phyloP scores from a whole-genome alignment of 208 protist species.

The Trypanosoma caninum region DNA sequence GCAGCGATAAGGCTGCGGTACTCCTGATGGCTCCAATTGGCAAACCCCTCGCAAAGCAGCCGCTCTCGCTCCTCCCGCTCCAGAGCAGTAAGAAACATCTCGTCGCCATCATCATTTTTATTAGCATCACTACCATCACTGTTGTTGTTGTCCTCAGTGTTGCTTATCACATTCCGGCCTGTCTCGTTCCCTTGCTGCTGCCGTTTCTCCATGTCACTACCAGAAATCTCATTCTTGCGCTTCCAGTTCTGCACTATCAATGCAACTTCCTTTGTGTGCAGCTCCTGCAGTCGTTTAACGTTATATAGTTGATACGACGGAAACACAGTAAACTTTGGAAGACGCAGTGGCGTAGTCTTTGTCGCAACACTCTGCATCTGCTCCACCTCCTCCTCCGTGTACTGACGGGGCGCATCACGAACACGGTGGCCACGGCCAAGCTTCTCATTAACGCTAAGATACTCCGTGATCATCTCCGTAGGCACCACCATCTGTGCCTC shows the following conservation, averaged over 20 bases:
- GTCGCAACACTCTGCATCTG: slow-evolving; percentile 38
- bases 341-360: slow-evolving; percentile 63
- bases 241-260: slow-evolving; percentile 81
- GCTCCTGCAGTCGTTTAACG: slow-evolving; percentile 66
- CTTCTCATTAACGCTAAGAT: slow-evolving; percentile 60
- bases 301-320: slow-evolving; percentile 81
- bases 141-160: slow-evolving; percentile 13
- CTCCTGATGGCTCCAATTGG: slow-evolving; percentile 60
- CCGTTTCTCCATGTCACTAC: slow-evolving; percentile 3
- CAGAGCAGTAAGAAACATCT: slow-evolving; percentile 59
- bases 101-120: slow-evolving; percentile 40
- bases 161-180: slow-evolving; percentile 4
- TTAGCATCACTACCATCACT: slow-evolving; percentile 1
- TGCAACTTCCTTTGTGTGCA: slow-evolving; percentile 78
- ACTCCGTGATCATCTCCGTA: slow-evolving; percentile 78
- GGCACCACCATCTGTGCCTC: slow-evolving; percentile 75
- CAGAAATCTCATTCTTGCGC: slow-evolving; percentile 40
- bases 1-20: slow-evolving; percentile 50
- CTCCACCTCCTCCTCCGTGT: slow-evolving; percentile 67
- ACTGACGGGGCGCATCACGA: slow-evolving; percentile 53
- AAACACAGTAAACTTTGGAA: slow-evolving; percentile 68
- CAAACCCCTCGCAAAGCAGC: slow-evolving; percentile 73
- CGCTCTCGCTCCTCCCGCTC: slow-evolving; percentile 81
- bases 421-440: slow-evolving; percentile 83
- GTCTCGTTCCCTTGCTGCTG: slow-evolving; percentile 9